phyloP scores from a whole-genome alignment of 2,329 filamentous ascomycete species.

The Verticillium alfalfae region DNA sequence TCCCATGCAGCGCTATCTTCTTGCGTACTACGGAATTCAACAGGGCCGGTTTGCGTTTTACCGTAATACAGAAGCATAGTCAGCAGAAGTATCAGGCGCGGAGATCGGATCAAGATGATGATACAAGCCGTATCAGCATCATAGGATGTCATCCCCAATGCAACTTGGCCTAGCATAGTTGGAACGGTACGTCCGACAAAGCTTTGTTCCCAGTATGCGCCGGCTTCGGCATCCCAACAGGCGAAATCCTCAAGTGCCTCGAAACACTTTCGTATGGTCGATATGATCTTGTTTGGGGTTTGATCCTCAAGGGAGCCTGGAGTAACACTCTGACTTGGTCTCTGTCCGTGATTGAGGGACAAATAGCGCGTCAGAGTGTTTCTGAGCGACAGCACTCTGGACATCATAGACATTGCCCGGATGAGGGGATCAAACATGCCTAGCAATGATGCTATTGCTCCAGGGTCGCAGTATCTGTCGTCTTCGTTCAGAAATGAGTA shows the following conservation, averaged over 20 bases:
- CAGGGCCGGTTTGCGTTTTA: conserved; percentile 4
- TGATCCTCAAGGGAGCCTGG: neutral
- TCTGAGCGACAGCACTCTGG: conserved; percentile 14
- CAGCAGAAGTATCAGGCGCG: conserved; percentile 21
- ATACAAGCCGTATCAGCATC: conserved; percentile 25
- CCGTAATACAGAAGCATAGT: conserved; percentile 19
- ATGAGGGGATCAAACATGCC: conserved; percentile 22
- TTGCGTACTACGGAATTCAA: neutral
- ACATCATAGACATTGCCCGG: conserved; percentile 23
- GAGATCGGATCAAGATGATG: conserved; percentile 22
- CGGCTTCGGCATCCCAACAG: conserved; percentile 21
- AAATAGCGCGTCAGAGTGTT: conserved; percentile 1
- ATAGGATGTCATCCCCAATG: conserved; percentile 13
- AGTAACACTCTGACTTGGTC: neutral
- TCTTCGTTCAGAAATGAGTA: conserved; percentile 24
- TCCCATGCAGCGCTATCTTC: conserved; percentile 4
- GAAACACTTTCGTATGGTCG: conserved; percentile 15
- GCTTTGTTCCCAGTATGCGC: conserved; percentile 21
- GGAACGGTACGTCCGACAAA: conserved; percentile 20
- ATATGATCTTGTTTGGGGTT: neutral
- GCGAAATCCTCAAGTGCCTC: conserved; percentile 21
- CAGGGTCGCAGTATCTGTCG: conserved; percentile 22
- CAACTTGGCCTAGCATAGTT: conserved; percentile 18
- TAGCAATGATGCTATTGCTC: conserved; percentile 18
- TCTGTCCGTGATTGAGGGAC: neutral